A percentile compares a stretch with the other conserved stretches of the same genome.
Conservation (phyloP, 1,139 yeast genomes). For the Blastobotrys illinoisensis region DNA sequence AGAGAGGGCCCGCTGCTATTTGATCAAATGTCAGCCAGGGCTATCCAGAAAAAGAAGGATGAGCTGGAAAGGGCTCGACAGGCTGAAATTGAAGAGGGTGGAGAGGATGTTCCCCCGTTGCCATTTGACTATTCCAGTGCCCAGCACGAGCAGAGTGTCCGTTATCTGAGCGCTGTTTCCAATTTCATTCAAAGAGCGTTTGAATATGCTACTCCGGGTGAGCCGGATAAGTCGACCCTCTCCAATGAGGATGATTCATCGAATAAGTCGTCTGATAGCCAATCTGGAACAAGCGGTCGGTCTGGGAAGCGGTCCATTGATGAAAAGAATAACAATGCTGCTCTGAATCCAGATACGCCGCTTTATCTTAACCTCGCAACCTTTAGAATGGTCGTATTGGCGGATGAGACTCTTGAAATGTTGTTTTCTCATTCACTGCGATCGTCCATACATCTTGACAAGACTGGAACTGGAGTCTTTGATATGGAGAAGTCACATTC, state of each 20-base stretch:
- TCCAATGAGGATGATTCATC: slow-evolving; percentile 3
- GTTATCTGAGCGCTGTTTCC: slow-evolving; percentile 84
- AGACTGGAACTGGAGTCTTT: slow-evolving; percentile 34
- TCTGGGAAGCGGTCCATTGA: slow-evolving; percentile 9
- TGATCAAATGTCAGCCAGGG: slow-evolving; percentile 20
- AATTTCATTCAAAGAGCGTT: slow-evolving; percentile 81
- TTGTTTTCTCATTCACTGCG: slow-evolving; percentile 68
- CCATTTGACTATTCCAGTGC: slow-evolving; percentile 40
- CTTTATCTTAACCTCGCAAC: slow-evolving; percentile 76
- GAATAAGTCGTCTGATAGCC: slow-evolving; percentile 24
- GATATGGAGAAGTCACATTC: slow-evolving; percentile 18
- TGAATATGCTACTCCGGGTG: slow-evolving; percentile 81
- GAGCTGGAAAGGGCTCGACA: slow-evolving; percentile 1
- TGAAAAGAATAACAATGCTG: slow-evolving; percentile 38
- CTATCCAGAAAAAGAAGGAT: slow-evolving; percentile 14
- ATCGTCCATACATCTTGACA: slow-evolving; percentile 60
- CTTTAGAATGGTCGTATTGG: slow-evolving; percentile 88
- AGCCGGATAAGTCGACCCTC: slow-evolving; percentile 21
- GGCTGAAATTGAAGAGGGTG: slow-evolving; percentile 10
- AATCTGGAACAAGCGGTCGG: slow-evolving; percentile 28
- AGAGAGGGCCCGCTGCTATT: slow-evolving; percentile 27
- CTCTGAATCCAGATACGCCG: slow-evolving; percentile 75
- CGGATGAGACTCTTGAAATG: slow-evolving; percentile 87
- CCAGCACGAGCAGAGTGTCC: slow-evolving; percentile 65
- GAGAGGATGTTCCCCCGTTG: slow-evolving; percentile 8